phyloP scores from a whole-genome alignment of 2,329 filamentous ascomycete genomes.

The Botryosphaeria dothidea region DNA sequence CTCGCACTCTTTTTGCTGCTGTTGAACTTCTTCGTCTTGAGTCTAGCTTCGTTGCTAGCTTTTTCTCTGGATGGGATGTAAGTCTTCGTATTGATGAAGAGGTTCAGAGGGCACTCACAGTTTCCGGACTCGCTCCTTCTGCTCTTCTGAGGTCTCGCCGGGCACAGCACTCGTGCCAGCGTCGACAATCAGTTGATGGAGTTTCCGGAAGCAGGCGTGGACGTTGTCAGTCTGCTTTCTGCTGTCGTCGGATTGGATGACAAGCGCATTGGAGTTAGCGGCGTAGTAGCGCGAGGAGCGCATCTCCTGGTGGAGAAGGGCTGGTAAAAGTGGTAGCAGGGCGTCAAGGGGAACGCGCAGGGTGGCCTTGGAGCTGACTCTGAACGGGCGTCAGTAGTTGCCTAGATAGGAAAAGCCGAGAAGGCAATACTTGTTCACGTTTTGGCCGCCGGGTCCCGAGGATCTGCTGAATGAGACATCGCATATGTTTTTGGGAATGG shows the following conservation, averaged over 20 bases:
- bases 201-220: conserved; percentile 59
- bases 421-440: conserved; percentile 64
- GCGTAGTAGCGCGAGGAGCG: conserved; percentile 58
- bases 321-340: conserved; percentile 57
- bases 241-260: conserved; percentile 65
- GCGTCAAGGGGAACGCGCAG: conserved; percentile 55
- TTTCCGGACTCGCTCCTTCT: conserved; percentile 55
- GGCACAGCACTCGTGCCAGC: conserved; percentile 55
- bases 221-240: conserved; percentile 63
- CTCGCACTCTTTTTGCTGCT: conserved; percentile 63
- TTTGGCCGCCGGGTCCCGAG: conserved; percentile 66
- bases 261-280: conserved; percentile 52
- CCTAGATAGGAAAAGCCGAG: conserved; percentile 4
- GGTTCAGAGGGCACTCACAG: conserved; percentile 43
- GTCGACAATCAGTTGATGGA: conserved; percentile 56
- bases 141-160: conserved; percentile 61
- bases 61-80: conserved; percentile 48
- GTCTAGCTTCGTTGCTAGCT: conserved; percentile 57
- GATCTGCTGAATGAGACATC: conserved; percentile 64
- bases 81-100: conserved; percentile 23
- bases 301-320: conserved; percentile 54
- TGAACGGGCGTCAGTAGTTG: conserved; percentile 31
- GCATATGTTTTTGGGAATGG: conserved; percentile 58
- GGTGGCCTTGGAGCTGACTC: conserved; percentile 69
- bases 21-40: conserved; percentile 61